Percentiles rank a stretch among this genome's conserved stretches.
These are phyloP conservation scores for Apiospora arundinis DNA, from an alignment of 2,329 filamentous ascomycete species.

Conservation along the genomic window DNA sequence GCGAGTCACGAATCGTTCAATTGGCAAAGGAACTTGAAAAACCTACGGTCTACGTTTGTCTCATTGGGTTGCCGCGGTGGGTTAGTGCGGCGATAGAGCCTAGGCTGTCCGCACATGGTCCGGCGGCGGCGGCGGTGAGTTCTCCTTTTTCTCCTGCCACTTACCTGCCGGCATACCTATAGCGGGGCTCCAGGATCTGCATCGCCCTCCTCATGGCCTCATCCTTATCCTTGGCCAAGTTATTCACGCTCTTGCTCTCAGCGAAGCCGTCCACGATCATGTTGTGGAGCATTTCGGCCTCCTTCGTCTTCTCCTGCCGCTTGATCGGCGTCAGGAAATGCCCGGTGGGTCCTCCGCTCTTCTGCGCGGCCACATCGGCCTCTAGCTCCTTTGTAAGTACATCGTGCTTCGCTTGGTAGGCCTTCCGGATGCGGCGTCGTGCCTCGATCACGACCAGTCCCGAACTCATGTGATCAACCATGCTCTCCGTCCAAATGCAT, in stretches of 20 bases:
- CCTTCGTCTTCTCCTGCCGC: neutral
- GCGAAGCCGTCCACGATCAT: neutral
- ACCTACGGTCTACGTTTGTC: neutral
- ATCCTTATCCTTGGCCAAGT: neutral
- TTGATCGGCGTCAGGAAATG: too few species aligned
- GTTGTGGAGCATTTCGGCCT: neutral
- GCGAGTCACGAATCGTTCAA: neutral
- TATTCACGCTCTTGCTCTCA: too few species aligned
- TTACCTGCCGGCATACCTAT: too few species aligned
- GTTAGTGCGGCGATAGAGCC: neutral
- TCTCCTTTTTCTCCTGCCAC: neutral
- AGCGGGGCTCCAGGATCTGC: neutral
- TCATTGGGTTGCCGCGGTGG: neutral
- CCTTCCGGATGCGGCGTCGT: neutral
- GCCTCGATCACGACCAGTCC: neutral
- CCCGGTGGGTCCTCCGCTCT: neutral
- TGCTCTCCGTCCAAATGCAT: neutral
- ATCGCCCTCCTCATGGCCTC: slow-evolving; percentile 11
- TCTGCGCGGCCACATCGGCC: neutral
- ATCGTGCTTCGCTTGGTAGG: neutral
- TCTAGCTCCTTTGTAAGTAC: neutral
- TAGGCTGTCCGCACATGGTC: neutral
- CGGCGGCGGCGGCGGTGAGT: neutral
- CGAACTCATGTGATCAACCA: neutral
- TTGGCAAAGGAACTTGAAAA: neutral